Percentiles rank a stretch among this genome's conserved stretches.
Conservation (phyloP, 352 stramenopile genomes). For the Pythium dissimile region DNA sequence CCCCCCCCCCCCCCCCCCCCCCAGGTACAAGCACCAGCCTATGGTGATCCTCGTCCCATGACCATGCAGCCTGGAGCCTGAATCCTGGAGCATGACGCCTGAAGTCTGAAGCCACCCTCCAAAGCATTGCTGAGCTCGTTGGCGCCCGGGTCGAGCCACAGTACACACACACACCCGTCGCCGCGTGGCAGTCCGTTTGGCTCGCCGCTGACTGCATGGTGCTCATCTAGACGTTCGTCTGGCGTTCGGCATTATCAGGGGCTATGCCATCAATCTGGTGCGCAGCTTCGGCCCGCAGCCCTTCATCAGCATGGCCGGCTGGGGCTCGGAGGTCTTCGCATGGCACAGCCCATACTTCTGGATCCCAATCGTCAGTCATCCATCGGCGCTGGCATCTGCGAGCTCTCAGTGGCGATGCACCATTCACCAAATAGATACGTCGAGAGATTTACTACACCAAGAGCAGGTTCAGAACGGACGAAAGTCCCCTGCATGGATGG, state of each 20-base stretch:
- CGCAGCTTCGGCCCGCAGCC: conserved; percentile 46
- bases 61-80: too few relatives aligned
- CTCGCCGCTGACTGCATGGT: conserved; percentile 28
- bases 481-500: too few relatives aligned
- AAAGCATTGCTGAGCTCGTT: too few relatives aligned
- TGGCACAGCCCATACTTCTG: conserved; percentile 52
- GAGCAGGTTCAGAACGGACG: background rate
- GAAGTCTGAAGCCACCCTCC: too few relatives aligned
- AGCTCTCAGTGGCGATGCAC: conserved; percentile 49
- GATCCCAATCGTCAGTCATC: conserved; percentile 47
- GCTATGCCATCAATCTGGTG: conserved; percentile 43
- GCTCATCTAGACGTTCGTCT: conserved; percentile 35
- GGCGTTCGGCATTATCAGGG: conserved; percentile 36
- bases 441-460: background rate
- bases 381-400: conserved; percentile 43
- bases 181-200: conserved; percentile 9
- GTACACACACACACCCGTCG: too few relatives aligned
- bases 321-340: conserved; percentile 53
- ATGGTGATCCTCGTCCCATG: too few relatives aligned
- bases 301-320: conserved; percentile 48
- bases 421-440: conserved; percentile 19
- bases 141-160: too few relatives aligned
- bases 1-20: too few relatives aligned
- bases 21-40: too few relatives aligned
- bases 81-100: too few relatives aligned